These are phyloP conservation scores for Aquilaria yunnanensis DNA, from an alignment of 345 rosid genomes.

Conservation along the genomic window DNA sequence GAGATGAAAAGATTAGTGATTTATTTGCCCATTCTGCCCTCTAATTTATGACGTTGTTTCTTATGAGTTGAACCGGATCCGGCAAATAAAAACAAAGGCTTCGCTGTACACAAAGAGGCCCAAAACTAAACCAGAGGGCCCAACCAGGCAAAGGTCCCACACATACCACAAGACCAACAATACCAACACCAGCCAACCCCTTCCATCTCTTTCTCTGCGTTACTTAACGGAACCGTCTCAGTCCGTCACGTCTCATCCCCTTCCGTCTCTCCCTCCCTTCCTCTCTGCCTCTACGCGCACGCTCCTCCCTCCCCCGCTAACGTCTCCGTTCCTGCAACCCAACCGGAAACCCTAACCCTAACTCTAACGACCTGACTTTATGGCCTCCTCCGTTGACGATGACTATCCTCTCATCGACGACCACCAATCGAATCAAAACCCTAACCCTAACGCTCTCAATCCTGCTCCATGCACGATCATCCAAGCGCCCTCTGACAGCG, in stretches of 20 bases:
- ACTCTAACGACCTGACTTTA: slow-evolving; percentile 53
- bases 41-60: too few relatives aligned
- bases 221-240: slow-evolving; percentile 56
- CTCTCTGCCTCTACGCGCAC: slow-evolving; percentile 12
- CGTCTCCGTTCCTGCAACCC: slow-evolving; percentile 47
- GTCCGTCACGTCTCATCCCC: slow-evolving; percentile 46
- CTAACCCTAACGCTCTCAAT: slow-evolving; percentile 29
- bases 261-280: slow-evolving; percentile 37
- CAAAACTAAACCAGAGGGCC: background rate
- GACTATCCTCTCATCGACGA: slow-evolving; percentile 73
- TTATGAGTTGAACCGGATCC: too few relatives aligned
- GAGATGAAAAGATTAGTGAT: too few relatives aligned
- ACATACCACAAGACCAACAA: too few relatives aligned
- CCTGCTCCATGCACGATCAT: slow-evolving; percentile 36
- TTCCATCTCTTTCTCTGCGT: background rate
- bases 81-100: too few relatives aligned
- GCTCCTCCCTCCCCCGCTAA: slow-evolving; percentile 28
- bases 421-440: slow-evolving; percentile 46
- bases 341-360: slow-evolving; percentile 21
- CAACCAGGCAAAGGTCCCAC: slow-evolving; percentile 12
- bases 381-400: slow-evolving; percentile 87
- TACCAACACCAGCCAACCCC: slow-evolving; percentile 13
- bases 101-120: background rate
- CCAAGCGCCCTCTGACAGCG: slow-evolving; percentile 40
- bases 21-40: too few relatives aligned